A percentile compares a stretch with the other conserved stretches of the same genome.
Evolutionary conservation across 1,139 yeast species (phyloP).

Genomic region (Taiozyma onychis): DNA sequence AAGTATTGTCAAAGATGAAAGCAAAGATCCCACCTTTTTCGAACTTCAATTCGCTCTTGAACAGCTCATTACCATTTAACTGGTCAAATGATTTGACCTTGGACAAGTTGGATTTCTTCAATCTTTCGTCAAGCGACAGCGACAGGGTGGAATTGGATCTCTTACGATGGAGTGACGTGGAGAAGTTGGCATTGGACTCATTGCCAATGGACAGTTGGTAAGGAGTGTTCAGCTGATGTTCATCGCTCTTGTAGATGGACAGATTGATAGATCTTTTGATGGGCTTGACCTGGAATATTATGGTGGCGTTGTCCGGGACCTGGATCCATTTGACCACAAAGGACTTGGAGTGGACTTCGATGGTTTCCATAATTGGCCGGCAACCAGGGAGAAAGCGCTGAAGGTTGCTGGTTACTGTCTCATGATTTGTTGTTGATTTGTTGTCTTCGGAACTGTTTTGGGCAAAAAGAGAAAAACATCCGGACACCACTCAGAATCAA

Average conservation of each 20-base stretch:
- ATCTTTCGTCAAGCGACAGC: slow-evolving; percentile 32
- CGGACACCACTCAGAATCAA: too few relatives aligned
- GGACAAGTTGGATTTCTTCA: slow-evolving; percentile 33
- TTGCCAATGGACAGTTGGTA: slow-evolving; percentile 3
- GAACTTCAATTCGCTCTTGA: slow-evolving; percentile 58
- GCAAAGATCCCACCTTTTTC: slow-evolving; percentile 57
- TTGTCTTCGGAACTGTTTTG: not conserved
- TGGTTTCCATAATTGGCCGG: slow-evolving; percentile 57
- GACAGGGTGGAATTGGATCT: slow-evolving; percentile 27
- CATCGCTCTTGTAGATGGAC: slow-evolving; percentile 31
- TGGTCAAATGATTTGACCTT: slow-evolving; percentile 41
- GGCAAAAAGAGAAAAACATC: not conserved
- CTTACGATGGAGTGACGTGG: slow-evolving; percentile 17
- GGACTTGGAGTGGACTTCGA: slow-evolving; percentile 85
- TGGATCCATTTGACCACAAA: slow-evolving; percentile 89
- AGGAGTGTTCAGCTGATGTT: slow-evolving; percentile 13
- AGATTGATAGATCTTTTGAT: slow-evolving; percentile 66
- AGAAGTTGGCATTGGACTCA: slow-evolving; percentile 9
- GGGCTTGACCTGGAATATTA: slow-evolving; percentile 82
- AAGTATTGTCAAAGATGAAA: slow-evolving; percentile 86
- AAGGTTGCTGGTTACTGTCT: not conserved
- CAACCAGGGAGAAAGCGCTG: not conserved
- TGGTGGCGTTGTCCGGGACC: slow-evolving; percentile 58
- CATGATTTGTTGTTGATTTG: not conserved
- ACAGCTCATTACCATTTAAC: slow-evolving; percentile 48